These are phyloP conservation scores for Hypsizygus ulmarius DNA, from an alignment of 1,284 basidiomycete genomes.

Conservation along the genomic window DNA sequence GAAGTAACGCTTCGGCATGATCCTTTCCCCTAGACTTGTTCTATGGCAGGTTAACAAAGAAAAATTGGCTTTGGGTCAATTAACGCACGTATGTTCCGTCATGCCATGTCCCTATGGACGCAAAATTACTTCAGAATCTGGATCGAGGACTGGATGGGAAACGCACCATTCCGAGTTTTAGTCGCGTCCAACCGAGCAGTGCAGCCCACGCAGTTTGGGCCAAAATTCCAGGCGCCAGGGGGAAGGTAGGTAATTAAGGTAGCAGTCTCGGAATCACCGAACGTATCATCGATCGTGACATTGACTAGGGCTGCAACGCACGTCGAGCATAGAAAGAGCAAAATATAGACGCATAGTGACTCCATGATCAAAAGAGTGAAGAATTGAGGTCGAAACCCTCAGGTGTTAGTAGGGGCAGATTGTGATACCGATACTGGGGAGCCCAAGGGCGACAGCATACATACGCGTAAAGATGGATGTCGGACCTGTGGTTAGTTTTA, in stretches of 20 bases:
- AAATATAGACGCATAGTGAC: constrained; percentile 12
- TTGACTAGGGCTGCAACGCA: constrained; percentile 22
- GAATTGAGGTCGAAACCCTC: constrained; percentile 1
- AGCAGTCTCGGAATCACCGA: constrained; percentile 25
- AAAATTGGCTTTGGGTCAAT: not conserved
- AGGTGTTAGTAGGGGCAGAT: not conserved
- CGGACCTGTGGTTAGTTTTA: no score
- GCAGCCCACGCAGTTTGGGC: constrained; percentile 18
- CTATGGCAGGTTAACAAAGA: constrained; percentile 2
- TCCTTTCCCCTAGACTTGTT: not conserved
- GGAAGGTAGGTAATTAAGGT: constrained; percentile 27
- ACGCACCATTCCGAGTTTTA: constrained; percentile 17
- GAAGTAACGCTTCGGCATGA: constrained; percentile 1
- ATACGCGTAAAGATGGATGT: no score
- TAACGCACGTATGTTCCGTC: constrained; percentile 23
- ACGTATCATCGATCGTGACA: constrained; percentile 32
- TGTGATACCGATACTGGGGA: constrained; percentile 6
- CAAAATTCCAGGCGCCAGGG: constrained; percentile 23
- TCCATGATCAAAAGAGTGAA: constrained; percentile 18
- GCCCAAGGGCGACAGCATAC: not conserved
- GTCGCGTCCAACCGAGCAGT: constrained; percentile 13
- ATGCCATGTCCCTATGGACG: constrained; percentile 26
- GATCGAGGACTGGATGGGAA: not conserved
- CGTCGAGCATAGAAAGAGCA: constrained; percentile 11
- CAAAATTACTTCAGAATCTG: not conserved